Evolutionary conservation across 805 yeast genomes (phyloP).

Genomic region (Candida qinlingensis): DNA sequence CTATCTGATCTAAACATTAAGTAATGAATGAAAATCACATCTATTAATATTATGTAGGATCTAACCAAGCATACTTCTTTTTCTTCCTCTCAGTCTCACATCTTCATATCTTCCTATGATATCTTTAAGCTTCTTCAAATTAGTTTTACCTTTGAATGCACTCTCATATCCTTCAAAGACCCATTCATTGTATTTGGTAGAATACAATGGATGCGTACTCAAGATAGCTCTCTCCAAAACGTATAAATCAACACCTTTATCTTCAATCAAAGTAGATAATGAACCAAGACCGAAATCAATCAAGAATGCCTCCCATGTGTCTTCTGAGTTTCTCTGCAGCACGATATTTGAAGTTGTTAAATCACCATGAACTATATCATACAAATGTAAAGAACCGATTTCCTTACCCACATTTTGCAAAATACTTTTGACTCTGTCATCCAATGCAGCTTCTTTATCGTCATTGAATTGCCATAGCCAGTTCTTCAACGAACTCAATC

Average conservation of each 20-base stretch:
- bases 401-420: slow-evolving; percentile 56
- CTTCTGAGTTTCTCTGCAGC: slow-evolving; percentile 29
- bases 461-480: slow-evolving; percentile 59
- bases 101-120: slow-evolving; percentile 65
- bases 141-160: slow-evolving; percentile 31
- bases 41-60: background rate
- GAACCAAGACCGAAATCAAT: slow-evolving; percentile 93
- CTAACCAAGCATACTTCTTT: slow-evolving; percentile 88
- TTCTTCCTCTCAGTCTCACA: slow-evolving; percentile 88
- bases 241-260: slow-evolving; percentile 94
- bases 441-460: slow-evolving; percentile 24
- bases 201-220: slow-evolving; percentile 81
- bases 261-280: slow-evolving; percentile 72
- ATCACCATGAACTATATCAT: slow-evolving; percentile 89
- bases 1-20: slow-evolving; percentile 12
- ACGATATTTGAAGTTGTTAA: slow-evolving; percentile 86
- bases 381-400: slow-evolving; percentile 65
- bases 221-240: slow-evolving; percentile 88
- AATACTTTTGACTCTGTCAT: slow-evolving; percentile 36
- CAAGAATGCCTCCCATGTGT: slow-evolving; percentile 44
- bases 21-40: background rate
- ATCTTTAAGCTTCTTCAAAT: slow-evolving; percentile 41
- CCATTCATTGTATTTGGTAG: slow-evolving; percentile 63
- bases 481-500: slow-evolving; percentile 61
- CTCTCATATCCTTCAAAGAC: slow-evolving; percentile 62